Percentiles rank a stretch among this genome's conserved stretches.
Conservation (phyloP, 768 basidiomycete genomes). For the Lactifluus piperatus region DNA sequence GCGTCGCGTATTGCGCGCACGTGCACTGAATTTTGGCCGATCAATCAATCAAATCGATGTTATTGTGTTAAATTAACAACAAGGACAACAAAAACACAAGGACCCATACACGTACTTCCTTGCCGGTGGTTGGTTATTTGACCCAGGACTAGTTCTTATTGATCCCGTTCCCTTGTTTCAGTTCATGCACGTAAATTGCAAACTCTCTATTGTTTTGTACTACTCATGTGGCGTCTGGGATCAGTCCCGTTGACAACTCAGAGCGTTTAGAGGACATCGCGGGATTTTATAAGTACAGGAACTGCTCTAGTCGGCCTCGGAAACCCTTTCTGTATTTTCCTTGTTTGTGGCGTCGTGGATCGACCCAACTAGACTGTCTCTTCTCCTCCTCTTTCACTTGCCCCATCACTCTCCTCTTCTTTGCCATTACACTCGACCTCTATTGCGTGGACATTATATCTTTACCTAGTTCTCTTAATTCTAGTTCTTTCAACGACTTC, state of each 20-base stretch:
- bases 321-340: background rate
- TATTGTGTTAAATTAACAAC: background rate
- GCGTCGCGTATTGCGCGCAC: background rate
- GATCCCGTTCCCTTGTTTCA: background rate
- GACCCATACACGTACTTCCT: slow-evolving; percentile 1
- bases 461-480: background rate
- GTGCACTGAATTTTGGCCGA: background rate
- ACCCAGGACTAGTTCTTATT: background rate
- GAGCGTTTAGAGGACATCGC: background rate
- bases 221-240: background rate
- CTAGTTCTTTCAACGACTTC: background rate
- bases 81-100: slow-evolving; percentile 8
- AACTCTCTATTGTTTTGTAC: slow-evolving; percentile 5
- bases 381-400: background rate
- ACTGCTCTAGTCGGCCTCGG: background rate
- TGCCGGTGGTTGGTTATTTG: background rate
- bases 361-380: background rate
- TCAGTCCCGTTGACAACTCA: background rate
- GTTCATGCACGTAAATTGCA: background rate
- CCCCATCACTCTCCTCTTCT: background rate
- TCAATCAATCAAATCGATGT: background rate
- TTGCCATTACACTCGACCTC: background rate
- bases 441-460: background rate
- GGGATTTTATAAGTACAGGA: slow-evolving; percentile 10
- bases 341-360: slow-evolving; percentile 15